These are phyloP conservation scores for Solanum appendiculatum DNA, from an alignment of 257 asterid species.

Conservation along the genomic window DNA sequence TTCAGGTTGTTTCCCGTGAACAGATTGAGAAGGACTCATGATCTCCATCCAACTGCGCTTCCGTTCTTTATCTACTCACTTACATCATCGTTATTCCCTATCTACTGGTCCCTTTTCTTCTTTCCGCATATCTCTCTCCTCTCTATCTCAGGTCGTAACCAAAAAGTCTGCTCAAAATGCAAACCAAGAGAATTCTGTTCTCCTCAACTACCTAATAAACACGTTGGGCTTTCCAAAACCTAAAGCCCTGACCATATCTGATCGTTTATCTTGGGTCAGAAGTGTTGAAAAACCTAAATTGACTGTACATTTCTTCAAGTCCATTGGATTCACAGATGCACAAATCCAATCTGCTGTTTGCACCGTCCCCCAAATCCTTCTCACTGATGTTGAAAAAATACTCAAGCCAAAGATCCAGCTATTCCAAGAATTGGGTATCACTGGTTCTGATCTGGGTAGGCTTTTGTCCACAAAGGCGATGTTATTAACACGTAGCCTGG, in stretches of 20 bases:
- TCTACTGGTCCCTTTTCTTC: neutral
- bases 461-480: slow-evolving; percentile 6
- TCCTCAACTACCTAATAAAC: slow-evolving; percentile 8
- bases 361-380: slow-evolving; percentile 3
- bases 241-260: neutral
- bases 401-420: slow-evolving; percentile 21
- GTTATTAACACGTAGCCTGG: slow-evolving; percentile 13
- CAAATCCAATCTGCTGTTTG: slow-evolving; percentile 6
- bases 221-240: slow-evolving; percentile 1
- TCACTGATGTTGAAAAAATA: slow-evolving; percentile 11
- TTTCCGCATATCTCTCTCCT: neutral
- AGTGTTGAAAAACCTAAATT: slow-evolving; percentile 1
- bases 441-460: slow-evolving; percentile 10
- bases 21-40: neutral
- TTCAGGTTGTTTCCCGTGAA: neutral
- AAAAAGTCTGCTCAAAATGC: neutral
- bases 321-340: slow-evolving; percentile 12
- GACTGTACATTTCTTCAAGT: neutral
- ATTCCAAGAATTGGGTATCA: slow-evolving; percentile 26
- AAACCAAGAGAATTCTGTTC: neutral
- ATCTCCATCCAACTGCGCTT: neutral
- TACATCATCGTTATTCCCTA: neutral
- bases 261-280: neutral
- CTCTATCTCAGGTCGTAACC: neutral
- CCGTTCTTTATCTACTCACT: neutral